Evolutionary conservation across 495 filamentous ascomycete genomes (phyloP), one percentile per base, ranked within the genome.

Genomic region (Xylaria telfairii): DNA sequence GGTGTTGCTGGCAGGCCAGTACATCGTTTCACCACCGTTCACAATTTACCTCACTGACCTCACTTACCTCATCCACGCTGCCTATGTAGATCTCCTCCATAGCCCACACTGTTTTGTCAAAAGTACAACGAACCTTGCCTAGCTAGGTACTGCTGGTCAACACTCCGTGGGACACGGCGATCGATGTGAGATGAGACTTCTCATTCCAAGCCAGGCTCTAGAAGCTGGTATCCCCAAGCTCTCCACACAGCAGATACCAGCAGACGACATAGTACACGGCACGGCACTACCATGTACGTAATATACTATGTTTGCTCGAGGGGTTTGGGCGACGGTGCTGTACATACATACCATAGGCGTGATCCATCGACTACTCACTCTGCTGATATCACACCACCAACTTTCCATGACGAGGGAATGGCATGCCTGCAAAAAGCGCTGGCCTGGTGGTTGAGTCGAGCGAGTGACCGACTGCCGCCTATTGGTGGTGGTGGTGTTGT

Each of bases 31-130:
- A 28, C 32, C 60, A 24, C 41, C 60, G 42, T 59, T 59, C 32
- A 59, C 32, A 37, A 44, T 46, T 63, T 56, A 67, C 65, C 51
- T 67, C 49, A 39, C 21, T 44, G 30, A 44, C 49, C 49, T 46
- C 49, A 39, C 21, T 44, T 44, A 44, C 49, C 49, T 46, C 56
- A 47, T 57, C 30, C 56, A 39, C 49, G 42, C 56, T n/a, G 66
- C n/a, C 8, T 30, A 28, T 59, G 65, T 60, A 69, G 54, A 69
- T 69, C 67, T 28, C 44, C 30, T 39, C 56, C 44, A 61, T 47
- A 37, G 46, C 57, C 57, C 28, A 30, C 17, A 62, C 32, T 41
- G 67, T 69, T 42, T 63, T 62, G 67, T 69, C 67, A 63, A 69
- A 69, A 63, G 67, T 62, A 69, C 57, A n/a, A 15, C 51, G 37